These are phyloP conservation scores for Aschersonia sp. DNA, from an alignment of 2,329 filamentous ascomycete species.

Conservation along the genomic window DNA sequence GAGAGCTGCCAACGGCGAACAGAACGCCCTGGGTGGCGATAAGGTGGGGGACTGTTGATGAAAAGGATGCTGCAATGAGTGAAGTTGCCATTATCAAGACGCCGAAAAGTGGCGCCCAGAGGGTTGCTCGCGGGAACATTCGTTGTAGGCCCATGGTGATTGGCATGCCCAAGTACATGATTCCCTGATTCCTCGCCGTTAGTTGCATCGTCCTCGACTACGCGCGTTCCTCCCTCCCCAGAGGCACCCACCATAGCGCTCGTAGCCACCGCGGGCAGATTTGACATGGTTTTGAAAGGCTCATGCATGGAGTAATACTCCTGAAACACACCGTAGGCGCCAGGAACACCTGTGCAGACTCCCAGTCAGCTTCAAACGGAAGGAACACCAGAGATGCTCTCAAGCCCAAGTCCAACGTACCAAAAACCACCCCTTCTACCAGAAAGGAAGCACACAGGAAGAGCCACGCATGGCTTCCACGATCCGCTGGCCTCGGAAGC, in stretches of 20 bases:
- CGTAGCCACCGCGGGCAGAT: conserved; percentile 45
- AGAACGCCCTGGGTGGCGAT: conserved; percentile 42
- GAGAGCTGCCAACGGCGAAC: conserved; percentile 36
- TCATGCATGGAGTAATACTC: conserved; percentile 44
- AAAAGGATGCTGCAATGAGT: conserved; percentile 31
- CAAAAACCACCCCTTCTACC: conserved; percentile 8
- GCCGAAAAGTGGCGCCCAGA: conserved; percentile 23
- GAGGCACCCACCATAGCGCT: conserved; percentile 29
- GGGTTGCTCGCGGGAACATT: conserved; percentile 20
- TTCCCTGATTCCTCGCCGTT: conserved; percentile 14
- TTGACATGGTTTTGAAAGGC: conserved; percentile 33
- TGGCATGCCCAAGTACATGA: conserved; percentile 35
- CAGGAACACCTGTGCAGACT: conserved; percentile 37
- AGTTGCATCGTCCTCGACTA: not conserved
- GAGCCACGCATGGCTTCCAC: conserved; percentile 21
- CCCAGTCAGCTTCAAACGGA: no score
- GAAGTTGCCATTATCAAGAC: conserved; percentile 32
- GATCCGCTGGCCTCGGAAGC: conserved; percentile 8
- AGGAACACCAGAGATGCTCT: not conserved
- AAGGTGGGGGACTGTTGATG: conserved; percentile 30
- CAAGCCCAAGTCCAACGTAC: not conserved
- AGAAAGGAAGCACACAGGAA: conserved; percentile 11
- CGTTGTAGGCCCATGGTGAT: conserved; percentile 29
- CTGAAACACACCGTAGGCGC: conserved; percentile 53
- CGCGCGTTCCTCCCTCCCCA: not conserved